These are phyloP conservation scores for Phialemonium atrogriseum DNA, from an alignment of 2,329 filamentous ascomycete genomes.

Conservation along the genomic window DNA sequence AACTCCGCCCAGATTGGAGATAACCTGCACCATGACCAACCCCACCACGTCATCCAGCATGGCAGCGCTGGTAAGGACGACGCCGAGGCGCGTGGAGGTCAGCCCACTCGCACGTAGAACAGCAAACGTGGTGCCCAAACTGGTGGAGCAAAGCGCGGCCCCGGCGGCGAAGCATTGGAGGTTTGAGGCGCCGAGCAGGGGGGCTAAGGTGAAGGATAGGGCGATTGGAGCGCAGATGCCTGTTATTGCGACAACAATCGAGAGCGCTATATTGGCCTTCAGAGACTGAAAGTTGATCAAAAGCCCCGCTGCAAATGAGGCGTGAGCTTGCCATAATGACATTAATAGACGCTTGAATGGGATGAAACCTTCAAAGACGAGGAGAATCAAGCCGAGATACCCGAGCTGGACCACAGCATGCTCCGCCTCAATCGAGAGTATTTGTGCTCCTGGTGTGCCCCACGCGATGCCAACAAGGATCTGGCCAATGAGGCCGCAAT, in stretches of 20 bases:
- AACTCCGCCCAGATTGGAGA: slow-evolving; percentile 46
- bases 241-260: slow-evolving; percentile 28
- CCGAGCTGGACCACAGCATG: slow-evolving; percentile 36
- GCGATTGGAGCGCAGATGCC: slow-evolving; percentile 38
- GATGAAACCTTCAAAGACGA: slow-evolving; percentile 42
- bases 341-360: too few relatives aligned
- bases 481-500: slow-evolving; percentile 36
- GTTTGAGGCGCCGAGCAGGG: too few relatives aligned
- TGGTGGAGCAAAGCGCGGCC: slow-evolving; percentile 66
- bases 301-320: too few relatives aligned
- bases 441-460: slow-evolving; percentile 33
- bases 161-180: slow-evolving; percentile 69
- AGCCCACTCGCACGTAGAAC: slow-evolving; percentile 34
- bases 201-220: slow-evolving; percentile 31
- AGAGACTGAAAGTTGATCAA: too few relatives aligned
- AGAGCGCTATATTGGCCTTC: not conserved
- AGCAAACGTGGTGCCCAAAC: slow-evolving; percentile 62
- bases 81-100: slow-evolving; percentile 37
- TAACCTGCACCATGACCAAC: slow-evolving; percentile 68
- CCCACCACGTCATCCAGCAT: slow-evolving; percentile 79
- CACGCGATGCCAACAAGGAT: slow-evolving; percentile 39
- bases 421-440: slow-evolving; percentile 32
- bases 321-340: too few relatives aligned
- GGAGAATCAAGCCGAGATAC: slow-evolving; percentile 38
- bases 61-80: slow-evolving; percentile 61